Evolutionary conservation across 306 rosid species (phyloP).

Genomic region (Prinsepia uniflora): DNA sequence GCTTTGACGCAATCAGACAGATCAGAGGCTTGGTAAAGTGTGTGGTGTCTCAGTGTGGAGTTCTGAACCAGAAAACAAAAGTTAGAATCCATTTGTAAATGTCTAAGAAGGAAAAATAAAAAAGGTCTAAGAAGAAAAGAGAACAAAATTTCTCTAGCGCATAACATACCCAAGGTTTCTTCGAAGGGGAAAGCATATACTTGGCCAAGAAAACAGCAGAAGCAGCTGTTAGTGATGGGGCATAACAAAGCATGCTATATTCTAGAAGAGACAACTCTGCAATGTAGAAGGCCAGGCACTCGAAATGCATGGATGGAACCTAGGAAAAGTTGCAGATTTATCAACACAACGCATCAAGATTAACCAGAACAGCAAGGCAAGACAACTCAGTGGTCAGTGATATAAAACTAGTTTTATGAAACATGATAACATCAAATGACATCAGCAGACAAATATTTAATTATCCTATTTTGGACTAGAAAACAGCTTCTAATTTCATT

Average conservation of each 20-base stretch:
- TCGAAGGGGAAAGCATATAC: constrained; percentile 44
- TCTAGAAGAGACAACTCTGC: constrained; percentile 56
- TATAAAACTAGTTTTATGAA: not conserved
- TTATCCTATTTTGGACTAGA: constrained; percentile 1
- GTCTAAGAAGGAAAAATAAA: constrained; percentile 13
- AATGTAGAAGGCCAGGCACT: constrained; percentile 54
- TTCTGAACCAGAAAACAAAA: constrained; percentile 40
- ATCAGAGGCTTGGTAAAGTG: constrained; percentile 59
- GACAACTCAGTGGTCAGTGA: not conserved
- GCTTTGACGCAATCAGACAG: constrained; percentile 65
- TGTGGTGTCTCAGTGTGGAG: constrained; percentile 57
- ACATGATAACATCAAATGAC: not conserved
- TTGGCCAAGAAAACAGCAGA: constrained; percentile 66
- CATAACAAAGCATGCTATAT: constrained; percentile 45
- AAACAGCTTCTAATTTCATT: not conserved
- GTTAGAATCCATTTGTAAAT: not conserved
- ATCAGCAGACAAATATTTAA: constrained; percentile 1
- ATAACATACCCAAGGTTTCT: constrained; percentile 60
- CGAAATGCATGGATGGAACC: constrained; percentile 47
- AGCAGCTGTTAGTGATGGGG: constrained; percentile 61
- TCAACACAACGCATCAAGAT: not conserved
- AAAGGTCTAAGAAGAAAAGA: constrained; percentile 16
- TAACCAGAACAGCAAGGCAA: not conserved
- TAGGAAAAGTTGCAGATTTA: constrained; percentile 25
- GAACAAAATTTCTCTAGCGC: constrained; percentile 6